Evolutionary conservation across 148 eudicot species (phyloP), one percentile per base, ranked within the genome.

Genomic region (Selenicereus undatus): DNA sequence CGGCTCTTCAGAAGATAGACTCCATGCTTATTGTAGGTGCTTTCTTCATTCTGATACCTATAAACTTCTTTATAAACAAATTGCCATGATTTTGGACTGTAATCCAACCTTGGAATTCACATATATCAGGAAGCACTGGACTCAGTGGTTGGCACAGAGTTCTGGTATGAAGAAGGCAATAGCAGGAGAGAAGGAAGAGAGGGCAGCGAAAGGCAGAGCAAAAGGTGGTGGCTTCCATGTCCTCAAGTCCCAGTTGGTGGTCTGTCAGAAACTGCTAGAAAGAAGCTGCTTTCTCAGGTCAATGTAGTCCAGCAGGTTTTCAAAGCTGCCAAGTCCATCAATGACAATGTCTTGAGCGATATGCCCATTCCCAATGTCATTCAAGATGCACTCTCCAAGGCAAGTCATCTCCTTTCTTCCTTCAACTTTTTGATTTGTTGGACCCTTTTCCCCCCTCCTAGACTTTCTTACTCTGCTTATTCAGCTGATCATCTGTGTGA

Each of bases 201-300:
- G 70, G 89, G 88, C 5, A 88, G 87, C 65, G 82, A 80, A 16
- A 90, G 94, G 73, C 87, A 87, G 85, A 94, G 96, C 90, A 89
- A 82, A 83, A 88, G 93, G 81, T 97, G 99, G 99, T 93, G 99
- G 98, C 94, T 97, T 81, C 99, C 99, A 11, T 88, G 85, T 58
- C 98, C 99, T 9, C 89, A 87, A 68, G 98, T 97, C 56, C 99
- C 97, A 64, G 82, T 79, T 36, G 84, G 84, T 71, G 99, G 99
- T 42, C 94, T 97, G 54, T 91, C 97, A 6, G 96, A 92, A n/a
- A 43, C 78, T 78, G 89, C 93, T 76, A 89, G 91, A 84, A 91
- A 88, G 87, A 90, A 89, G 74, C 82, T 97, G 91, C 86, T 92
- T 60, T 84, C 85, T 78, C 91, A 87, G 87, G 98, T 94, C 35